Base-by-base conservation (phyloP, 805 yeast genomes). In the Suhomyces sp. region DNA sequence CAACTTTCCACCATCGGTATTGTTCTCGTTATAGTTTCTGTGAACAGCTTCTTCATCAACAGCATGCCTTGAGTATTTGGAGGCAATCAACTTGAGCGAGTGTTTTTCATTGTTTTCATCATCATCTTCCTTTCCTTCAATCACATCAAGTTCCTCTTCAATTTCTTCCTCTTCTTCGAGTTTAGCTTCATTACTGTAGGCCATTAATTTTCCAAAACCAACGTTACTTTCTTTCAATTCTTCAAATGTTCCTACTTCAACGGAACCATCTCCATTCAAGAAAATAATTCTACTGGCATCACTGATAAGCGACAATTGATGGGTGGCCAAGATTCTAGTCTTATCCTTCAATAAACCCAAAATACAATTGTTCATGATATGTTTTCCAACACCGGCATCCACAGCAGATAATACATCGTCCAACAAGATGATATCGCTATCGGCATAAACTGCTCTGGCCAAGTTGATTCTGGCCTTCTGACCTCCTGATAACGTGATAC, bases 391-490 rank as follows among this genome's bases (percentile, higher is more conserved):
- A 50, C 85, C 79, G 20, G 91, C 88, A 58, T 86, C 95, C 6
- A 86, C 95, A 4, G 95, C 95, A 62, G 86, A 77, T 38, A 86
- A 68, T 11, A 85, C 88, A 54, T 86, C 95, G 53, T 86, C 95
- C 34, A 86, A 59, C 33, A 86, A 58, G 25, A 81, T 70, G 16
- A 84, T 79, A 50, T 83, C 88, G 13, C 74, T 72, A 18, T 78
- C 69, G 10, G 81, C 76, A 51, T 86, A 86, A 2, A 83, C 87
- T 2, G 91, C 83, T 53, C 95, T 72, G 3, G 95, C 95, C 40
- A 86, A 62, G 51, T 78, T 77, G 35, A 86, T 74, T 56, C 95
- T 74, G 0, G 95, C 91, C 64, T 86, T 86, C 56, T 86, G 95
- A 33, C 95, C 95, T 37, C 95, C 95, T n/a, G 91, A 82, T 26